These are phyloP conservation scores for Auricularia sp. DNA, from an alignment of 768 basidiomycete species.

Conservation along the genomic window DNA sequence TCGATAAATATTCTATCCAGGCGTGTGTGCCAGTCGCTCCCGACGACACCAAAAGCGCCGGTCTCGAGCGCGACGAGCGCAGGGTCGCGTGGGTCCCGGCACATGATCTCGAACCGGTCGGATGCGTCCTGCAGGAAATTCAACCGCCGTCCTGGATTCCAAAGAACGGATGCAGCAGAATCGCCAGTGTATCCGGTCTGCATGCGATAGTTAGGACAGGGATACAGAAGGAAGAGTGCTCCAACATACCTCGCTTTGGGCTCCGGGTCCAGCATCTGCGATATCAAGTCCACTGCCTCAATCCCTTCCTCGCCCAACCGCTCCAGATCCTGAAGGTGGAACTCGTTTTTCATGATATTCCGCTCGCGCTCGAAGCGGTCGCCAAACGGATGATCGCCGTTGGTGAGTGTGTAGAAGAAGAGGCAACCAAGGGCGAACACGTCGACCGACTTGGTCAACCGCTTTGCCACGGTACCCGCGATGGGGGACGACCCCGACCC, in stretches of 20 bases:
- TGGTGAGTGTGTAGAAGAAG: constrained; percentile 87
- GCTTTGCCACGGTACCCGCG: constrained; percentile 37
- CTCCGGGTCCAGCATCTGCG: constrained; percentile 66
- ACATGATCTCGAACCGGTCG: constrained; percentile 97
- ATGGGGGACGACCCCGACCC: constrained; percentile 23
- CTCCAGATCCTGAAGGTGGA: constrained; percentile 60
- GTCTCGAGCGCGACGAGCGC: constrained; percentile 67
- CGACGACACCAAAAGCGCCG: constrained; percentile 61
- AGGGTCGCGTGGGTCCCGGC: constrained; percentile 77
- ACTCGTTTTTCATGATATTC: constrained; percentile 81
- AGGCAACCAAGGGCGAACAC: constrained; percentile 94
- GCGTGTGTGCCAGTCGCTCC: constrained; percentile 80
- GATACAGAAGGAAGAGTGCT: not conserved
- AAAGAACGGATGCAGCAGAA: constrained; percentile 91
- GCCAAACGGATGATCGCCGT: constrained; percentile 88
- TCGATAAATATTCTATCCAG: constrained; percentile 88
- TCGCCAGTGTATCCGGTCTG: constrained; percentile 83
- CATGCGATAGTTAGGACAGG: constrained; percentile 5
- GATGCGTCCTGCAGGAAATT: constrained; percentile 96
- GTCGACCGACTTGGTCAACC: constrained; percentile 91
- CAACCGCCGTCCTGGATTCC: constrained; percentile 78
- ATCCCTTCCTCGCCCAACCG: constrained; percentile 85
- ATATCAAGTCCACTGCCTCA: constrained; percentile 80
- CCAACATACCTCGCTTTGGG: constrained; percentile 58
- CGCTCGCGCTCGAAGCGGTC: constrained; percentile 87